phyloP scores from a whole-genome alignment of 495 filamentous ascomycete genomes.

The Hypoxylon perforatum region DNA sequence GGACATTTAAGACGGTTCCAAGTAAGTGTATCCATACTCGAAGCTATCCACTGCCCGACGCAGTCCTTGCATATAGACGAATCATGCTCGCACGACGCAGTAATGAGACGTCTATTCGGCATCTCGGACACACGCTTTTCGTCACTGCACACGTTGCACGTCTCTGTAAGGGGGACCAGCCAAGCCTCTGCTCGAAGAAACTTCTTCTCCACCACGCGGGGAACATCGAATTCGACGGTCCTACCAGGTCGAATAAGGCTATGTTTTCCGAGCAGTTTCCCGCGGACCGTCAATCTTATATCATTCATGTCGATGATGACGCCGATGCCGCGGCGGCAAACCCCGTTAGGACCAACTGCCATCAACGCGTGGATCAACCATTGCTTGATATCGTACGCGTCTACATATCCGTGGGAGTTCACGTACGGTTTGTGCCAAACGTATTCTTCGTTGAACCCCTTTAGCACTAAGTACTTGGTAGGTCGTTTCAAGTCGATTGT shows the following conservation, averaged over 20 bases:
- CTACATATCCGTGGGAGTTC: conserved; percentile 27
- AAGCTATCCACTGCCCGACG: conserved; percentile 48
- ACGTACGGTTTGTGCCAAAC: conserved; percentile 43
- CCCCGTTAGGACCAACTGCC: conserved; percentile 2
- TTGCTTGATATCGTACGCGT: conserved; percentile 30
- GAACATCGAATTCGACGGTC: conserved; percentile 48
- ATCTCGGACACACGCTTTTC: conserved; percentile 49
- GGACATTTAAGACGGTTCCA: conserved; percentile 55
- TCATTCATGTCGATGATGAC: conserved; percentile 30
- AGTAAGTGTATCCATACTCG: conserved; percentile 43
- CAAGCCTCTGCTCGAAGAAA: conserved; percentile 49
- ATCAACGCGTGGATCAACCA: conserved; percentile 31
- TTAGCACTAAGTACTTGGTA: conserved; percentile 42
- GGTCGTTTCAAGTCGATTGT: conserved; percentile 33
- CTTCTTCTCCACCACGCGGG: conserved; percentile 39
- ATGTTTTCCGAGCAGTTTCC: conserved; percentile 20
- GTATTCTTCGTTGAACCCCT: conserved; percentile 47
- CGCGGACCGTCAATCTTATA: conserved; percentile 37
- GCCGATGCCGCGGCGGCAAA: conserved; percentile 24
- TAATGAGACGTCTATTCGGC: conserved; percentile 43
- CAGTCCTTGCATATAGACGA: conserved; percentile 51
- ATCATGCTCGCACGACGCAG: conserved; percentile 48
- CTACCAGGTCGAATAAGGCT: conserved; percentile 40
- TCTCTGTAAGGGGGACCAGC: conserved; percentile 47
- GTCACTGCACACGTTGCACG: conserved; percentile 54